Evolutionary conservation across 192 early-diverging fungal genomes (phyloP), one percentile per base, ranked within the genome.

Genomic region (Endogone sp.): DNA sequence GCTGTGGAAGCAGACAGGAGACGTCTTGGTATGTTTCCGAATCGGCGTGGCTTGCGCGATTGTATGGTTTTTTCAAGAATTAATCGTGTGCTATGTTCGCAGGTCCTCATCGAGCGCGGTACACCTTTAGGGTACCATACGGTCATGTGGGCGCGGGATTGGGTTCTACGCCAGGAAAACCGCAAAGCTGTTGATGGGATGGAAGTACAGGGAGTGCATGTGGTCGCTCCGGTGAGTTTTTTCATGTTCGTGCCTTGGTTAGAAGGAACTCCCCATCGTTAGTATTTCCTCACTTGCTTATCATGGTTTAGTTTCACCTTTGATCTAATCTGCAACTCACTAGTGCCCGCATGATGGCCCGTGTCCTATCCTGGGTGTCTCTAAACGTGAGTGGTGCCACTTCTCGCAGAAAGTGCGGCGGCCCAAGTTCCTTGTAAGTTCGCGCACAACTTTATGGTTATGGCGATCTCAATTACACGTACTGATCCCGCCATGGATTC

Each of bases 71-170:
- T n/a, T n/a, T n/a, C n/a, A n/a, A n/a, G n/a, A n/a, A n/a, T n/a
- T n/a, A n/a, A n/a, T n/a, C n/a, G n/a, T n/a, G n/a, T n/a, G n/a
- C n/a, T n/a, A n/a, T 56, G 58, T 26, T 29, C 21, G 20, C 8
- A 83, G 82, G 81, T 93, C n/a, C 73, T 96, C 57, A 83, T 96
- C 27, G 94, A 96, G 58, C 86, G 92, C 10, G 94, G 94, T 9
- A 91, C 90, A 13, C 90, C 91, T 0, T 78, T 82, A 56, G 89
- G 91, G 4, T 89, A 87, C 64, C 74, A 84, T 20, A 76, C 79
- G n/a, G 81, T 96, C 59, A 83, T 83, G 0, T 75, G 86, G 24
- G 93, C 92, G 0, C 80, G 94, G 37, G 78, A 85, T 23, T 84
- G 82, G 69, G 84, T 95, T 23, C 71, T 95, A 6, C 79, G 84